These are phyloP conservation scores for Naegleria fowleri DNA, from an alignment of 208 protist species.

Conservation along the genomic window DNA sequence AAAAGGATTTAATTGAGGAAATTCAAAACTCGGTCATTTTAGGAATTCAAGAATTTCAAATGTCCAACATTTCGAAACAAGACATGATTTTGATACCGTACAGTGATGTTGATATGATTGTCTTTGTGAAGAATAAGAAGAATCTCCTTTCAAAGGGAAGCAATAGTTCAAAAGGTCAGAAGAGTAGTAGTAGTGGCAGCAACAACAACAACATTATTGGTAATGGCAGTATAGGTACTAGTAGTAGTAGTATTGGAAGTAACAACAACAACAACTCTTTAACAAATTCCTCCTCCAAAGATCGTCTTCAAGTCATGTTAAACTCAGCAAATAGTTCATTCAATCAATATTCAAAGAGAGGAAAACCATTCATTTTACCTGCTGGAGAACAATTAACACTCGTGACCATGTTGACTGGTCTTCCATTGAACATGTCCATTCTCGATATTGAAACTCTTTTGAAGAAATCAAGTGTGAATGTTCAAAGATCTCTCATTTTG, in stretches of 20 bases:
- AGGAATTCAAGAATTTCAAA: neutral
- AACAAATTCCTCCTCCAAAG: neutral
- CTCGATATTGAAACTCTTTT: neutral
- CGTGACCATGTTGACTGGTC: neutral
- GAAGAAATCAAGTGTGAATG: neutral
- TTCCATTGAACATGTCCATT: neutral
- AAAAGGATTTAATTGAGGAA: neutral
- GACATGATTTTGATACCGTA: constrained; percentile 6
- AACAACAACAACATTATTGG: too few species aligned
- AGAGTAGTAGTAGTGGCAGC: too few species aligned
- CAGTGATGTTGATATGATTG: neutral
- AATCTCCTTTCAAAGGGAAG: too few species aligned
- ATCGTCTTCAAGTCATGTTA: neutral
- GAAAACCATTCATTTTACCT: neutral
- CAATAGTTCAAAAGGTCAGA: too few species aligned
- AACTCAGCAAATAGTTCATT: neutral
- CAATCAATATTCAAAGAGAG: neutral
- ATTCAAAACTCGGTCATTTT: neutral
- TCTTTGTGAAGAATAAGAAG: neutral
- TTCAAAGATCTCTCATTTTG: neutral
- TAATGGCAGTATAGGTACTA: too few species aligned
- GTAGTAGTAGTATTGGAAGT: too few species aligned
- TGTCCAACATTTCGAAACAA: neutral
- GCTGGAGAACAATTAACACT: neutral
- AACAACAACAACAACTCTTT: neutral